Evolutionary conservation across 2,329 filamentous ascomycete species (phyloP).

Genomic region (Sporothrix euskadiensis): DNA sequence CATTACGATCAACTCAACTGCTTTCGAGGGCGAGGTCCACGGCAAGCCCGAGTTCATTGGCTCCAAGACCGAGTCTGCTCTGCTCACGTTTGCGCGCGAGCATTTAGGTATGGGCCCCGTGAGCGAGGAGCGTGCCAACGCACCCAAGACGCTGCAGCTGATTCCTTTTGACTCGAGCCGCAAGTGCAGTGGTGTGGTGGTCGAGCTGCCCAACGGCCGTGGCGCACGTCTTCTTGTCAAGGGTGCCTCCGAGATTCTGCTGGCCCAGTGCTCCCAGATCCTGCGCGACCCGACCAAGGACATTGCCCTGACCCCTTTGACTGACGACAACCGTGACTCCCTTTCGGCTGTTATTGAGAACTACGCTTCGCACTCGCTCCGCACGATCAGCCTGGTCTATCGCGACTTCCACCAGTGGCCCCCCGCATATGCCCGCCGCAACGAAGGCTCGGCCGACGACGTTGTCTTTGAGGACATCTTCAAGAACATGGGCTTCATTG

Average conservation of each 20-base stretch:
- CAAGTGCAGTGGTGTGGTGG: conserved; percentile 69
- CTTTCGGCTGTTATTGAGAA: conserved; percentile 69
- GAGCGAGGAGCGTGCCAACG: conserved; percentile 58
- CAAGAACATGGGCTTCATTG: conserved; percentile 65
- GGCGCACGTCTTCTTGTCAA: conserved; percentile 60
- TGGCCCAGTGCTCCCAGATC: conserved; percentile 56
- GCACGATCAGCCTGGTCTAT: conserved; percentile 82
- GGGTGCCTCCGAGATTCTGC: conserved; percentile 65
- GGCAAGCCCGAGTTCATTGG: conserved; percentile 68
- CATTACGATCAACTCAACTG: conserved; percentile 68
- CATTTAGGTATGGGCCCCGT: conserved; percentile 68
- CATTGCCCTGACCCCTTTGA: conserved; percentile 47
- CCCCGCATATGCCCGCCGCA: conserved; percentile 59
- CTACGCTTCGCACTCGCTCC: conserved; percentile 77
- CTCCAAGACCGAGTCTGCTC: conserved; percentile 74
- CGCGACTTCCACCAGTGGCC: conserved; percentile 86
- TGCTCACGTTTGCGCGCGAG: conserved; percentile 68
- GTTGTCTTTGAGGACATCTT: conserved; percentile 68
- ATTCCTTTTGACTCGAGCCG: conserved; percentile 75
- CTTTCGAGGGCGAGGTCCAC: conserved; percentile 73
- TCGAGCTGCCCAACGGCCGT: conserved; percentile 52
- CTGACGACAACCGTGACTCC: conserved; percentile 54
- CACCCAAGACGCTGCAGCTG: conserved; percentile 59
- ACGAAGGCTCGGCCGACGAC: conserved; percentile 58
- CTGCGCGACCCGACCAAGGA: conserved; percentile 52